Evolutionary conservation across 768 basidiomycete genomes (phyloP).

Genomic region (Lactarius hengduanensis): DNA sequence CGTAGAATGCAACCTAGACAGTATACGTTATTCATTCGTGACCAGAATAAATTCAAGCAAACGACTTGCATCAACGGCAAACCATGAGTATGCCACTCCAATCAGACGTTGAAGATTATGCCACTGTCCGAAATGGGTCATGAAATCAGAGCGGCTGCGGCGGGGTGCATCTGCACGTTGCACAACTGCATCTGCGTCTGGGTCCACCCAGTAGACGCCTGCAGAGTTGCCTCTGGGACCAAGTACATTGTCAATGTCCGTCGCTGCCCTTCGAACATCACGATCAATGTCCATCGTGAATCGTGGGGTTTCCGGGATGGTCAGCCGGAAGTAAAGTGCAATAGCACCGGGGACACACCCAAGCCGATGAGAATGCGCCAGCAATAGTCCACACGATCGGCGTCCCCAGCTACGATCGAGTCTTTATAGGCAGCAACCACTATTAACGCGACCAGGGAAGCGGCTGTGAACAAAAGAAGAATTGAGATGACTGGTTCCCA

Average conservation of each 20-base stretch:
- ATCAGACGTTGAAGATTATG: constrained; percentile 75
- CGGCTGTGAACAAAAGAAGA: constrained; percentile 39
- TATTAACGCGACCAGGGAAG: constrained; percentile 64
- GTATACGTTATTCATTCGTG: background rate
- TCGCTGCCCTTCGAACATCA: constrained; percentile 68
- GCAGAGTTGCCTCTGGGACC: constrained; percentile 31
- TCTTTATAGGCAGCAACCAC: constrained; percentile 66
- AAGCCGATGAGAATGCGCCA: constrained; percentile 91
- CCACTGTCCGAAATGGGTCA: constrained; percentile 63
- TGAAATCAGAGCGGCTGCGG: constrained; percentile 66
- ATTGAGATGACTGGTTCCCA: too few species aligned
- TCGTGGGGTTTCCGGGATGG: constrained; percentile 89
- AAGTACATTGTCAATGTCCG: constrained; percentile 70
- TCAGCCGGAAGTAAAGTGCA: constrained; percentile 89
- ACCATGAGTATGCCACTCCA: constrained; percentile 83
- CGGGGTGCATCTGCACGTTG: constrained; percentile 65
- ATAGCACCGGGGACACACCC: constrained; percentile 75
- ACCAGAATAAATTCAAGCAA: background rate
- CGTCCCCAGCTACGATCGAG: constrained; percentile 46
- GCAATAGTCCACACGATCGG: constrained; percentile 62
- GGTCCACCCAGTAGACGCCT: constrained; percentile 48
- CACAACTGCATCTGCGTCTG: constrained; percentile 53
- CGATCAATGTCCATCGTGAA: constrained; percentile 90
- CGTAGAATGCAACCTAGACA: constrained; percentile 78
- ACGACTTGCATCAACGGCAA: constrained; percentile 71